These are phyloP conservation scores for Penicillium oxalicum DNA, from an alignment of 2,329 filamentous ascomycete genomes.

Conservation along the genomic window DNA sequence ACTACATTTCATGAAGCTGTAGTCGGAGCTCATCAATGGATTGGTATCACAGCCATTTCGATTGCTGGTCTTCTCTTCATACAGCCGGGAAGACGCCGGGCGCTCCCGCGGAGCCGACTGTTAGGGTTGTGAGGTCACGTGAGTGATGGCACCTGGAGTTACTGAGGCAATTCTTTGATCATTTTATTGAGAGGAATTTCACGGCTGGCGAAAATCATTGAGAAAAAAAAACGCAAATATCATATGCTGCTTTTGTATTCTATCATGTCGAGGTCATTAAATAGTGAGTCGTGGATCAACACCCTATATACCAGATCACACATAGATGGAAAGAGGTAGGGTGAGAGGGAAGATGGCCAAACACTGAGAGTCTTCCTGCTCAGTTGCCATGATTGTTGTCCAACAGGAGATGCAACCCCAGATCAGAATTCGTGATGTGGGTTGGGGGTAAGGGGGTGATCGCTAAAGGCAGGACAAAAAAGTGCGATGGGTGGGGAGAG, in stretches of 20 bases:
- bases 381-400: neutral
- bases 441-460: neutral
- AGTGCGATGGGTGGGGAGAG: too few species aligned
- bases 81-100: too few species aligned
- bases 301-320: conserved; percentile 12
- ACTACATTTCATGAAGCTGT: too few species aligned
- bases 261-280: conserved; percentile 17
- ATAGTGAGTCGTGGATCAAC: conserved; percentile 11
- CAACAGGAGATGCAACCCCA: neutral
- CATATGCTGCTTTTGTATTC: conserved; percentile 6
- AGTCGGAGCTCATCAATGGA: too few species aligned
- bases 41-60: too few species aligned
- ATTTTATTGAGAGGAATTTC: too few species aligned
- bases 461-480: conserved; percentile 7
- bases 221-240: neutral
- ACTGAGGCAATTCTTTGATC: neutral
- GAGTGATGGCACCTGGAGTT: neutral
- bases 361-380: neutral
- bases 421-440: conserved; percentile 3
- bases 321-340: neutral
- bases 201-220: neutral
- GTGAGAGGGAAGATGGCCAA: conserved; percentile 4
- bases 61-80: too few species aligned
- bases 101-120: neutral
- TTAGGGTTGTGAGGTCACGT: conserved; percentile 1